Evolutionary conservation across 805 yeast genomes (phyloP).

Genomic region (Geotrichum ghanense): DNA sequence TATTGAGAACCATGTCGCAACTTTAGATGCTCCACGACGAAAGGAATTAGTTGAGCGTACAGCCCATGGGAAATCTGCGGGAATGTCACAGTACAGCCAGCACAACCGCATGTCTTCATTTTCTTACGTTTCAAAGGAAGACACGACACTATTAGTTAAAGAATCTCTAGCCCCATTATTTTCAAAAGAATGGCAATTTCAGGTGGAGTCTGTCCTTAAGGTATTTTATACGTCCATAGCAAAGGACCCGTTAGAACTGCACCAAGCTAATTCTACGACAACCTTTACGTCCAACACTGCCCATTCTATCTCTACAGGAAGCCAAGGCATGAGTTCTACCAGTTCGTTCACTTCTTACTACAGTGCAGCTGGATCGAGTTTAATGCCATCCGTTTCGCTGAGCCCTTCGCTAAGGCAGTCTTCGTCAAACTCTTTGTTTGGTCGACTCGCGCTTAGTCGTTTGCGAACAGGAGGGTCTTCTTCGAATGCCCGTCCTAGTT

Average conservation of each 20-base stretch:
- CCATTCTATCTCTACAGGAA: background rate
- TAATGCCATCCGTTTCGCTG: constrained; percentile 2
- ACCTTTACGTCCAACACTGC: background rate
- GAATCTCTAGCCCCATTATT: constrained; percentile 9
- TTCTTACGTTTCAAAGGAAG: constrained; percentile 3
- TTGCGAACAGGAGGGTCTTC: background rate
- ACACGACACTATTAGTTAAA: constrained; percentile 11
- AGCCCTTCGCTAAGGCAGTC: background rate
- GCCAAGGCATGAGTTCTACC: constrained; percentile 1
- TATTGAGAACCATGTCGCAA: constrained; percentile 15
- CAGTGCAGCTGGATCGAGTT: too few relatives aligned
- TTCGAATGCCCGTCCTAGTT: background rate
- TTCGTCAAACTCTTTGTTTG: background rate
- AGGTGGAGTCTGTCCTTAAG: constrained; percentile 15
- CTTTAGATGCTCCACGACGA: background rate
- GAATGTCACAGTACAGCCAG: background rate
- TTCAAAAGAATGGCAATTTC: constrained; percentile 16
- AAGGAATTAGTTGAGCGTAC: background rate
- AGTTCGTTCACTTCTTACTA: background rate
- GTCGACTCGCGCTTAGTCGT: background rate
- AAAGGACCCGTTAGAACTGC: constrained; percentile 13
- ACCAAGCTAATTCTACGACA: background rate
- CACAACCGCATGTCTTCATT: background rate
- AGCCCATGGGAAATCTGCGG: background rate
- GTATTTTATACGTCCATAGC: constrained; percentile 17